Conservation (phyloP, 139 green algal species). For the Protoeuglena noctilucae region DNA sequence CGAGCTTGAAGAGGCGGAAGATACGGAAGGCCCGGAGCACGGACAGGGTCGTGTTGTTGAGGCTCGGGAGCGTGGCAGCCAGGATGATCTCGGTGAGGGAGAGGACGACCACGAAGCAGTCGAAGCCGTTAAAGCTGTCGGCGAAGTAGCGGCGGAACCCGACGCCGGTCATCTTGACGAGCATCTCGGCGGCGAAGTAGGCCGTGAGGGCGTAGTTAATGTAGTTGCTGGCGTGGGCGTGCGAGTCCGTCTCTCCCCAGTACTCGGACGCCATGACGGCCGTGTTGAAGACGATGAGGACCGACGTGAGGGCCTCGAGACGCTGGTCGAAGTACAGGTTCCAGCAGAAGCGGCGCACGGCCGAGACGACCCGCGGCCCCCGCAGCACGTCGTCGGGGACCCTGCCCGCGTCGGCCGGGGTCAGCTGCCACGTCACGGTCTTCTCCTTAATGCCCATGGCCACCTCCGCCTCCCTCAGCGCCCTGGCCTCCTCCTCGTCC, state of each 20-base stretch:
- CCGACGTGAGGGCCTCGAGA: constrained; percentile 10
- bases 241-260: constrained; percentile 14
- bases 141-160: constrained; percentile 27
- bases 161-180: constrained; percentile 39
- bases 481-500: constrained; percentile 1
- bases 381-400: background rate
- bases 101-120: constrained; percentile 18
- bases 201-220: constrained; percentile 34
- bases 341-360: background rate
- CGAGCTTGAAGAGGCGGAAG: constrained; percentile 49
- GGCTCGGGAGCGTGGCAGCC: no score
- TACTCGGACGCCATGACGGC: constrained; percentile 31
- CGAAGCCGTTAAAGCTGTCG: constrained; percentile 43
- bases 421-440: constrained; percentile 1
- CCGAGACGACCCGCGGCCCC: no score
- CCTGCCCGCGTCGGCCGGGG: background rate
- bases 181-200: constrained; percentile 38
- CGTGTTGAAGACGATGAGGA: constrained; percentile 34
- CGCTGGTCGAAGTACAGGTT: constrained; percentile 22
- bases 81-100: constrained; percentile 9
- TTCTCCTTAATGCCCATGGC: background rate
- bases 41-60: constrained; percentile 20
- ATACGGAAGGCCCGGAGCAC: constrained; percentile 48
- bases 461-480: background rate
- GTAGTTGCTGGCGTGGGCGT: constrained; percentile 1